Conservation (phyloP, 306 rosid genomes). For the Amphicarpaea edgeworthii region DNA sequence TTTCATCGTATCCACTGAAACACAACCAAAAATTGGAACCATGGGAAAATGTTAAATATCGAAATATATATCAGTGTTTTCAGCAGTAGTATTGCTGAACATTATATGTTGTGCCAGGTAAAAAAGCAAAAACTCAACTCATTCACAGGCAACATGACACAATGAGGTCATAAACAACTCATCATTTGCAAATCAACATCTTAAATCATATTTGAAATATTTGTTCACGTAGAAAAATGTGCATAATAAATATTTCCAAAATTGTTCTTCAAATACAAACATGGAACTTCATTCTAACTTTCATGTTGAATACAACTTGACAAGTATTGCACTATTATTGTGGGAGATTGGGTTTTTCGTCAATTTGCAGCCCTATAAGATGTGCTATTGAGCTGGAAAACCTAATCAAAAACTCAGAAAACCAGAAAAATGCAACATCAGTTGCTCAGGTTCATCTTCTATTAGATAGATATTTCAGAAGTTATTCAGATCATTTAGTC, state of each 20-base stretch:
- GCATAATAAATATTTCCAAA: neutral
- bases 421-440: no score
- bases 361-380: neutral
- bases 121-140: neutral
- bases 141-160: constrained; percentile 24
- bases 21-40: constrained; percentile 39
- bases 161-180: neutral
- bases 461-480: neutral
- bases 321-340: constrained; percentile 8
- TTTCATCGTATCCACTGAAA: constrained; percentile 72
- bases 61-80: neutral
- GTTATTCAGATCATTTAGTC: neutral
- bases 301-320: constrained; percentile 1
- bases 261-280: constrained; percentile 5
- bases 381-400: neutral
- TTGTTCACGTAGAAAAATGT: neutral
- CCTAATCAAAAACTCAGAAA: neutral
- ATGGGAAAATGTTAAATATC: neutral
- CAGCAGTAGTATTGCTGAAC: constrained; percentile 5
- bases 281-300: constrained; percentile 18
- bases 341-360: neutral
- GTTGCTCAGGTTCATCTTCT: no score
- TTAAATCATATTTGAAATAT: neutral
- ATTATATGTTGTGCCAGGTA: neutral
- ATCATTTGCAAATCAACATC: neutral